Evolutionary conservation across 352 stramenopile genomes (phyloP), one percentile per base, ranked within the genome.

Genomic region (Blastocystis sp.): DNA sequence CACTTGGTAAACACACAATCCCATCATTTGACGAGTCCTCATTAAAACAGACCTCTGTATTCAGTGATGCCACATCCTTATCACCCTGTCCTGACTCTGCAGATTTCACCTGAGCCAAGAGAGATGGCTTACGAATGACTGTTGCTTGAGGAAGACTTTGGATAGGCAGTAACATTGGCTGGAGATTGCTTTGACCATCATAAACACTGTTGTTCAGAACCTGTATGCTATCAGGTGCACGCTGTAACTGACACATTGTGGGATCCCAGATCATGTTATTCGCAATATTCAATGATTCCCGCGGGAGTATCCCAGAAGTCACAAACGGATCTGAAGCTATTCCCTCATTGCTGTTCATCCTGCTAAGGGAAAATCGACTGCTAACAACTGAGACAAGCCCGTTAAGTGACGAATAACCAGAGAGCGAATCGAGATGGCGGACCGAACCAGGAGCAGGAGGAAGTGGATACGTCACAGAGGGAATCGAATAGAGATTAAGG

Each of bases 11-110:
- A 32, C 14, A 32, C 59, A 32, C 59, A n/a, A 21, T 19, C 6
- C 29, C 29, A n/a, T 37, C 35, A 21, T 74, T 12, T 9, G 29
- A 37, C 6, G 35, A 37, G 63, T 46, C 42, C 7, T 74, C 63
- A 12, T 74, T 43, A 43, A 74, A 74, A 37, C 63, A 74, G 27
- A 74, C 63, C 63, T 74, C 63, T n/a, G 63, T 54, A n/a, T 74
- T 37, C n/a, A 74, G 21, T 32, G 35, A 24, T 43, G 21, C 19
- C 63, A 39, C 39, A 29, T 37, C 63, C 63, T 52, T 43, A 24
- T 51, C 21, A n/a, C 29, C 27, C 32, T 46, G 21, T 43, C 12
- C 27, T 3, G 63, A n/a, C 59, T 19, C 24, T 21, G 35, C 63
- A n/a, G 29, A n/a, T 5, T 54, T 32, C 54, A 61, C 12, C 9